Base-by-base conservation (phyloP, 345 rosid species). In the Arabidopsis suecica region DNA sequence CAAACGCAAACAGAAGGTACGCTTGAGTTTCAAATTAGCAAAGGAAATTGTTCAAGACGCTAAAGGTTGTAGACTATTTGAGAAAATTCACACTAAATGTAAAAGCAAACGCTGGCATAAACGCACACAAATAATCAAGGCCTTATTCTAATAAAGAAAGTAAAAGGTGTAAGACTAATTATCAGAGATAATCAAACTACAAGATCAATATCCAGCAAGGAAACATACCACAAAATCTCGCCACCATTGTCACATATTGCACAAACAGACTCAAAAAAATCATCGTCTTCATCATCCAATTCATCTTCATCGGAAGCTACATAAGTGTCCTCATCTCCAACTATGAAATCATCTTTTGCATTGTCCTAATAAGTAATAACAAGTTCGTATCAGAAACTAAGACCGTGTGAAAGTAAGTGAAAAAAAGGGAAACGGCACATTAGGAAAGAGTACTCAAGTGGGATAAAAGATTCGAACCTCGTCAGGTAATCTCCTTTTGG, bases 221-320 rank as follows among this genome's bases (percentile, higher is more conserved):
- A 59, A 59, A 66, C 87, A 58, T 88, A 93, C 98, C 94, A 88
- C 70, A 92, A 8, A 44, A 94, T 71, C 0, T 78, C 70, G 13
- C 98, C 98, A 33, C 98, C 98, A 74, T 93, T 87, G 74, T 93
- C 98, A 81, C 97, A 93, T 42, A 91, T 71, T 6, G 96, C 85
- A 86, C 98, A 91, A 67, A 87, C 94, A 50, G 88, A 66, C 81
- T 89, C 98, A 82, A 84, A 90, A 53, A 68, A 73, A 4, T 86
- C 89, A 20, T 85, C 88, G 4, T 85, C 89, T 1, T 83, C 85
- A 36, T 73, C 67, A 2, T 79, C 80, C 38, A 36, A 83, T 56
- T 82, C 88, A 48, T 83, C 77, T 34, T 72, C 86, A 60, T 73
- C 86, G 1, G 41, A 65, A 65, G 73, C 84, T 63, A 82, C 82